These are phyloP conservation scores for Fusarium chlamydosporum DNA, from an alignment of 2,329 filamentous ascomycete genomes.

Conservation along the genomic window DNA sequence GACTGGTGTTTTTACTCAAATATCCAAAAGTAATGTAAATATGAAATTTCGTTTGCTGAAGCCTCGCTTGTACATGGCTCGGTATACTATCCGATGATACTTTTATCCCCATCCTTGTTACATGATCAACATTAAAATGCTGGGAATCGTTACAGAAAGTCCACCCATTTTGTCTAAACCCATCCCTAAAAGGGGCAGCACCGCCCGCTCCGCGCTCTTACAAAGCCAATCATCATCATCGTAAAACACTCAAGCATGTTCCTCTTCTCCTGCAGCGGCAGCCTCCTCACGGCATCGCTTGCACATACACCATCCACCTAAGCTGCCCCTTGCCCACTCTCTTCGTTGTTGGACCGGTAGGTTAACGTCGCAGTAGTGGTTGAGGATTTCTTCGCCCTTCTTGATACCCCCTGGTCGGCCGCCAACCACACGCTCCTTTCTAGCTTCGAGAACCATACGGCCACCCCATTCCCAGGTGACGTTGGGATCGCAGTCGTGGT, in stretches of 20 bases:
- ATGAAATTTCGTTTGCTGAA: constrained; percentile 5
- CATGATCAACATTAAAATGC: constrained; percentile 9
- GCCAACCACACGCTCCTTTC: constrained; percentile 70
- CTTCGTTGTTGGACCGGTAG: constrained; percentile 83
- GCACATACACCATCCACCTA: constrained; percentile 93
- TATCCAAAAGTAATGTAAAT: background rate
- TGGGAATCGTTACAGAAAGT: constrained; percentile 12
- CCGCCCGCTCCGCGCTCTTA: constrained; percentile 16
- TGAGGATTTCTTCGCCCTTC: constrained; percentile 87
- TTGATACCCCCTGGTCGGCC: constrained; percentile 72
- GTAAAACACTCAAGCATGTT: constrained; percentile 24
- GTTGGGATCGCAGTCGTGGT: constrained; percentile 96
- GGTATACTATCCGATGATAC: background rate
- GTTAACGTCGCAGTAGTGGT: constrained; percentile 92
- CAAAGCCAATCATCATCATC: constrained; percentile 3
- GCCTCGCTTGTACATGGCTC: constrained; percentile 19
- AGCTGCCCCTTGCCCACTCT: constrained; percentile 88
- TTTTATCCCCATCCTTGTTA: background rate
- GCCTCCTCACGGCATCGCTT: constrained; percentile 82
- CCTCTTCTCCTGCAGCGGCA: constrained; percentile 42
- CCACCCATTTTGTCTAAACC: constrained; percentile 35
- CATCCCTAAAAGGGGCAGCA: constrained; percentile 23
- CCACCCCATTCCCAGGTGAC: constrained; percentile 95
- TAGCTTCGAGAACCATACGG: constrained; percentile 77
- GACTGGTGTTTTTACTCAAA: background rate